Base-by-base conservation (phyloP, 78 protist species). In the Tieghemostelium lacteum region DNA sequence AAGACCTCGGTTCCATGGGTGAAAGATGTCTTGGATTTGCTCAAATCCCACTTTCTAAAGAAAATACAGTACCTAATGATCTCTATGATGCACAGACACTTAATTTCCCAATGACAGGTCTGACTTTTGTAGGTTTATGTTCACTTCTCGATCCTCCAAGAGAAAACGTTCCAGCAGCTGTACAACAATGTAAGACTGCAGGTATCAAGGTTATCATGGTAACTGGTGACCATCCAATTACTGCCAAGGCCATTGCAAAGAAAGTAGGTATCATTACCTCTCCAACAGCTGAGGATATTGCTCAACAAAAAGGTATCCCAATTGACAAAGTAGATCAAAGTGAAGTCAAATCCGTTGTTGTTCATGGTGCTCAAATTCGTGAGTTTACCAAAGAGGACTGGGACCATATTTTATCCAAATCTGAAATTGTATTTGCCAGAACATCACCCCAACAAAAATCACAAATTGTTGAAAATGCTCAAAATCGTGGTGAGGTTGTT, bases 141-240 rank as follows among this genome's bases (percentile, higher is more conserved):
- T 75, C 98, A 22, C 85, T 99, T 24, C 67, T 96, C 17, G 99
- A 99, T 83, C 99, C 99, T 39, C 99, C 99, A 34, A 75, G 98
- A 7, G 93, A 71, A 28, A 93, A 66, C 10, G 99, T 97, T 5
- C 98, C 97, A 42, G 42, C 19, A 19, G 96, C 99, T 22, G 95
- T 97, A 45, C 71, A 52, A 37, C 54, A 83, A 67, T 96, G 98
- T 87, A 67, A 80, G 24, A 63, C 65, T 26, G 98, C 99, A 10
- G 97, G 97, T 52, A 92, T 86, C 39, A 75, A 87, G 28, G 98
- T 98, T 64, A 75, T 94, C 73, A 99, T 99, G 99, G 99, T 98
- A 24, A 99, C 99, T 22, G 99, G 99, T 28, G 99, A 99, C 73
- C 99, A 98, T 77, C 97, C 98, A 20, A 71, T 62, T 75, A 98